Evolutionary conservation across 208 protist species (phyloP).

Genomic region (Wallacemonas sp.): DNA sequence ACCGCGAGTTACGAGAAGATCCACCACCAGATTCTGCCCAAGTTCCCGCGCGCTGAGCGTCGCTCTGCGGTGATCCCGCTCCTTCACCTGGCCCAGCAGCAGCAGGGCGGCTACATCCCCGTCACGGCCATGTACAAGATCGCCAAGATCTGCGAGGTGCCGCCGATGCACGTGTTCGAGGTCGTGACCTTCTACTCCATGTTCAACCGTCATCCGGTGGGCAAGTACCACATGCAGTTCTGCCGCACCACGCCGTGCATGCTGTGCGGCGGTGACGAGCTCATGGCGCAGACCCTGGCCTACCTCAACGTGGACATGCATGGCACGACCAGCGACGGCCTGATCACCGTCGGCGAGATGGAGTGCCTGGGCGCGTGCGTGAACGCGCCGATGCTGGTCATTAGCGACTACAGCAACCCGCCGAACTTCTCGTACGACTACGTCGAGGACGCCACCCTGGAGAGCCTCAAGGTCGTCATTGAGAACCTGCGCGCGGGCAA

Average conservation of each 20-base stretch:
- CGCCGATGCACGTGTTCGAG: conserved; percentile 92
- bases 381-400: conserved; percentile 93
- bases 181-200: conserved; percentile 95
- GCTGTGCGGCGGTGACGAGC: conserved; percentile 89
- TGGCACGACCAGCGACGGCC: conserved; percentile 82
- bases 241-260: conserved; percentile 94
- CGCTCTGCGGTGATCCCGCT: conserved; percentile 87
- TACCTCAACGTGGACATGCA: conserved; percentile 88
- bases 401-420: conserved; percentile 91
- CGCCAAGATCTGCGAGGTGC: conserved; percentile 91
- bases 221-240: conserved; percentile 94
- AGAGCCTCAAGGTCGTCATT: conserved; percentile 80
- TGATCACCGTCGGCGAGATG: conserved; percentile 94
- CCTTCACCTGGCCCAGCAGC: conserved; percentile 89
- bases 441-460: conserved; percentile 89
- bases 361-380: conserved; percentile 94
- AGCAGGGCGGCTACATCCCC: conserved; percentile 92
- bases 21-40: conserved; percentile 88
- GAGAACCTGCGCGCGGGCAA: conserved; percentile 76
- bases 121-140: conserved; percentile 95
- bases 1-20: conserved; percentile 88
- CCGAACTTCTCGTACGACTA: conserved; percentile 91
- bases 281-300: conserved; percentile 73
- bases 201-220: conserved; percentile 94
- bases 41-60: conserved; percentile 87